Evolutionary conservation across 2,329 filamentous ascomycete species (phyloP), one percentile per base, ranked within the genome.

Genomic region (Pseudogymnoascus sp.): DNA sequence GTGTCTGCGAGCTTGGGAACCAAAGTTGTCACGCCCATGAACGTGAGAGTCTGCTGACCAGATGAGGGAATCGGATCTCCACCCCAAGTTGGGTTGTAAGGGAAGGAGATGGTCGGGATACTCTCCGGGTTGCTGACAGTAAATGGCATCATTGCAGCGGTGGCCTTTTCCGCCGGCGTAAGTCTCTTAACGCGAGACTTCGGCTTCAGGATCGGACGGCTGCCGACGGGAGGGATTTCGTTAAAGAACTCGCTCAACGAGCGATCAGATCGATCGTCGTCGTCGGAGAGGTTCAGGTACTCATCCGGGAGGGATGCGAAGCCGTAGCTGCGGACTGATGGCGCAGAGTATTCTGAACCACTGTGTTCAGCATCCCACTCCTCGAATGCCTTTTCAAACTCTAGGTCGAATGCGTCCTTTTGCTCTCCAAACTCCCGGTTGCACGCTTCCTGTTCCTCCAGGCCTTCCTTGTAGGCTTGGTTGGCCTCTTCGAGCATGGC

Each of bases 101-200:
- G 47, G n/a, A 54, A 54, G 15, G 29, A 11, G 8, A 54, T 54
- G 29, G 29, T n/a, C 29, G 47, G 29, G 3, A 33, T 13, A 6
- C 15, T 13, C 9, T 3, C 47, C n/a, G 47, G 47, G n/a, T 54
- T 54, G 29, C 47, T 54, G n/a, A 54, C 29, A 33, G 47, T 54
- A n/a, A 54, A 54, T 33, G 47, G 47, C 47, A 54, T 33, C 47
- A 54, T 54, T 54, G 47, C 47, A 54, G 47, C 8, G 9, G 47
- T 9, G n/a, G 47, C 47, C 29, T 54, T 54, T n/a, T 54, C 47
- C 4, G 47, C 47, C n/a, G 47, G 47, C 4, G 47, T 54, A 54
- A 15, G n/a, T 26, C n/a, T 21, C 21, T 21, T 54, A 29, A 33
- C 47, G n/a, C 47, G 47, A 33, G 29, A 11, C 47, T 54, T 54